Evolutionary conservation across 1,139 yeast genomes (phyloP), one percentile per base, ranked within the genome.

Genomic region (Candida sp.): DNA sequence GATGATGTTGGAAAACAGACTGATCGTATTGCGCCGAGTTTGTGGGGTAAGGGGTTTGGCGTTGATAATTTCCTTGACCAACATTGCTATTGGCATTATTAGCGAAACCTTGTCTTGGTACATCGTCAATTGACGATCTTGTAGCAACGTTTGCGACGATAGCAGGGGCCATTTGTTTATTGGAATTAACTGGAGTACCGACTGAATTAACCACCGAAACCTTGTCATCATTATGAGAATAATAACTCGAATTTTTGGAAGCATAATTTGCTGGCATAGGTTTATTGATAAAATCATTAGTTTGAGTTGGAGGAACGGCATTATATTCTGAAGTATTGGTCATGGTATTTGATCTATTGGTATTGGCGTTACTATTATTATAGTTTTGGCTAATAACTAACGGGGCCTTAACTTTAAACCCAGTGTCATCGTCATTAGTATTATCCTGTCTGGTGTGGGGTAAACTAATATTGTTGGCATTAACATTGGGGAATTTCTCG

Each of bases 1-100:
- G 75, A 47, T 70, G 77, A 48, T 71, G 77, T 49, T 70, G 77
- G 55, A 72, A 72, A 4, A 70, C 77, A 4, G 39, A 37, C 15
- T 37, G 33, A 36, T 54, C 47, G 49, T 47, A 39, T 47, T 15
- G 37, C n/a, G 30, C 32, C 35, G 50, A 44, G 33, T 42, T 44
- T 4, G 49, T 19, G 7, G 63, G 63, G 42, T 64, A 61, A 15
- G 68, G 67, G 32, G 56, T 23, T 41, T 42, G 33, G 9, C 30
- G 27, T 4, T 25, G 22, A 9, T 36, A 23, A 21, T 11, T 12
- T 22, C 38, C 38, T 21, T 19, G 45, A 12, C 30, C 12, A 5
- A 9, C 22, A n/a, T n/a, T n/a, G n/a, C n/a, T n/a, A 9, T 22
- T n/a, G 5, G 32, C 21, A 12, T 45, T 52, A 42, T 55, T 52